A percentile compares a stretch with the other conserved stretches of the same genome.
phyloP scores from a whole-genome alignment of 2,329 filamentous ascomycete genomes.

The Epichloe elymi region DNA sequence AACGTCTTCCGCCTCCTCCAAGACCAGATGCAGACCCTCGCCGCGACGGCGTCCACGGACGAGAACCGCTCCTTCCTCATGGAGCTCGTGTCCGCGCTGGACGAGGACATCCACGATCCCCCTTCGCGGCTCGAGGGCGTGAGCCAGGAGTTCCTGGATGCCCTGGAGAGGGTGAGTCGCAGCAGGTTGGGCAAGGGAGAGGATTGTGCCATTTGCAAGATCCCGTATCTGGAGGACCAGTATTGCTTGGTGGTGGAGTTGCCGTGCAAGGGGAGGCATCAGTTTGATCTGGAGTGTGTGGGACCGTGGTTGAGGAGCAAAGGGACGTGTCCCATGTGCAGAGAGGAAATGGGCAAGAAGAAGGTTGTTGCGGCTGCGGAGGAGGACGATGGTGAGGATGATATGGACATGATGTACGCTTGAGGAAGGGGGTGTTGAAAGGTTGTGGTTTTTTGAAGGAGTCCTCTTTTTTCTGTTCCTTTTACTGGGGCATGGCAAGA shows the following conservation, averaged over 20 bases:
- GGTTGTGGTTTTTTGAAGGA: background rate
- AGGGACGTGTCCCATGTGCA: conserved; percentile 51
- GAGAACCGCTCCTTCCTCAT: conserved; percentile 38
- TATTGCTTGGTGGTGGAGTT: conserved; percentile 52
- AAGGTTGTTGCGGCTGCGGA: conserved; percentile 26
- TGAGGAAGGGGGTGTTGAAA: conserved; percentile 8
- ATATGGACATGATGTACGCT: conserved; percentile 36
- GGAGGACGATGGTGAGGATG: conserved; percentile 37
- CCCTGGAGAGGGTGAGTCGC: conserved; percentile 42
- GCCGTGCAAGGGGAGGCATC: conserved; percentile 44
- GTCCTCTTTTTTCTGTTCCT: background rate
- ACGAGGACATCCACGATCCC: conserved; percentile 37
- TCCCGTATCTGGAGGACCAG: conserved; percentile 46
- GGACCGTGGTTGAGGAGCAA: conserved; percentile 52
- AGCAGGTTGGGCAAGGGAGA: conserved; percentile 36
- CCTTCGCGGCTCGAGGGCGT: conserved; percentile 41
- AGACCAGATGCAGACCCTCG: conserved; percentile 42
- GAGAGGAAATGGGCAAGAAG: conserved; percentile 46
- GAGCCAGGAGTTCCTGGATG: conserved; percentile 44
- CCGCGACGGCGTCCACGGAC: conserved; percentile 32
- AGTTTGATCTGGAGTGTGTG: conserved; percentile 55
- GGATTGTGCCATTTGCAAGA: conserved; percentile 49
- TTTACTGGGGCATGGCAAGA: background rate
- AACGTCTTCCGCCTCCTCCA: conserved; percentile 45
- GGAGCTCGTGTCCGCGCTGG: conserved; percentile 33